Evolutionary conservation across 495 filamentous ascomycete species (phyloP), one percentile per base, ranked within the genome.

Genomic region (Daldinia grandis): DNA sequence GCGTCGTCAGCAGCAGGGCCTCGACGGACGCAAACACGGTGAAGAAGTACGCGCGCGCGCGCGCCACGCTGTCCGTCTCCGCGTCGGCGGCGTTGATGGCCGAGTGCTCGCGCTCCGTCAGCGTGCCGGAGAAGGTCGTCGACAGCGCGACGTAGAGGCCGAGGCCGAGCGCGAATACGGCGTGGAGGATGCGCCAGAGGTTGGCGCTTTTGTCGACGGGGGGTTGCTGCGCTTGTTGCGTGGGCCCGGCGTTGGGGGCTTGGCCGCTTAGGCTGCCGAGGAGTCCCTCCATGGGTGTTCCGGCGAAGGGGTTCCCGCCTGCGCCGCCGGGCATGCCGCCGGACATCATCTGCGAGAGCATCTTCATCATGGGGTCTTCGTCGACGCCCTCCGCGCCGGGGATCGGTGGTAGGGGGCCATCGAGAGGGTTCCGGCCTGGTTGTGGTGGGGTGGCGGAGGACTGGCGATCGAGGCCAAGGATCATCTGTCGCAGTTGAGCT

Each of bases 11-110:
- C 69, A 97, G 76, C 31, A 94, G 68, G 60, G 94, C 77, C 82
- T 97, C 92, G 10, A 88, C 91, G 2, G 93, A 93, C 21, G 91
- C 89, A 75, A 97, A 97, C 19, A 76, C 79, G 59, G 91, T 86
- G 72, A 90, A 87, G 79, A 95, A 97, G 24, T 79, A 77, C 31
- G 59, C 66, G 42, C 68, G 74, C 53, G 64, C 58, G 65, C 55
- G 68, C 19, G 72, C 78, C 19, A 74, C 53, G 68, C 62, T 44
- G 47, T 68, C 74, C 1, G 47, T 35, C 50, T 61, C 81, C 65
- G 60, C 74, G 60, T 40, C 53, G 51, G 19, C 40, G 51, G 24
- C 67, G 58, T 38, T 64, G 44, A 24, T 73, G 30, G 51, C 62
- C 63, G 58, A 61, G 53, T 62, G 66, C 55, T 83, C 80, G 24